Percentiles rank a stretch among this genome's conserved stretches.
These are phyloP conservation scores for Psidium guajava DNA, from an alignment of 345 rosid species.

Conservation along the genomic window DNA sequence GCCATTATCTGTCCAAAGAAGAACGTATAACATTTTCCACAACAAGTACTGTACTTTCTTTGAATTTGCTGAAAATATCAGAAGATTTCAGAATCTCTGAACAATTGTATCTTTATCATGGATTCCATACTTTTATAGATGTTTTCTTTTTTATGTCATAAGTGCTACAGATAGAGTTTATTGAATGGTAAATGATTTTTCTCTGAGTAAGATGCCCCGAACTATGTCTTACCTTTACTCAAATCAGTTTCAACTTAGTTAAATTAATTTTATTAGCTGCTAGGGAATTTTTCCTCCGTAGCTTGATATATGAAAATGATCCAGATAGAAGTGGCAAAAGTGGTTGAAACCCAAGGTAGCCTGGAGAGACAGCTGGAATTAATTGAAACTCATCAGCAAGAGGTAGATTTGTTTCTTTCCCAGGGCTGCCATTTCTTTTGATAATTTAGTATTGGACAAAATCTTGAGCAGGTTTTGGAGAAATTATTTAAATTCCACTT, in stretches of 20 bases:
- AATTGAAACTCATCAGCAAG: constrained; percentile 94
- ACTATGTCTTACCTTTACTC: not conserved
- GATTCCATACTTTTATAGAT: not conserved
- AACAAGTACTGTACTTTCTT: not conserved
- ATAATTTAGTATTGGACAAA: not conserved
- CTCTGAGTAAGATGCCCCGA: not conserved
- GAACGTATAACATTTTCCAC: not conserved
- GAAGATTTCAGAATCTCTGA: not conserved
- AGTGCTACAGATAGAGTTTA: not conserved
- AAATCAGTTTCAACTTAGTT: not conserved
- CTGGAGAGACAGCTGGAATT: constrained; percentile 85
- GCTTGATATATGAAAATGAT: not conserved
- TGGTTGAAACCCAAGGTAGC: constrained; percentile 80
- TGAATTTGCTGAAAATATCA: not conserved
- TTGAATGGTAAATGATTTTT: not conserved
- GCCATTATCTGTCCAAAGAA: not conserved
- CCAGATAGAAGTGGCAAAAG: constrained; percentile 97
- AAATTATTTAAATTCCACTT: not conserved
- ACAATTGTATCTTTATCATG: not conserved
- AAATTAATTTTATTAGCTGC: not conserved
- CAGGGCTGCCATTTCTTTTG: not conserved
- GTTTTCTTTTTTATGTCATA: not conserved
- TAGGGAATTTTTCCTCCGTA: not conserved
- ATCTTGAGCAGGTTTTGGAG: not conserved
- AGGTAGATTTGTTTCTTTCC: constrained; percentile 32